Percentiles rank a stretch among this genome's conserved stretches.
phyloP scores from a whole-genome alignment of 495 filamentous ascomycete species.

The Durotheca rogersii region DNA sequence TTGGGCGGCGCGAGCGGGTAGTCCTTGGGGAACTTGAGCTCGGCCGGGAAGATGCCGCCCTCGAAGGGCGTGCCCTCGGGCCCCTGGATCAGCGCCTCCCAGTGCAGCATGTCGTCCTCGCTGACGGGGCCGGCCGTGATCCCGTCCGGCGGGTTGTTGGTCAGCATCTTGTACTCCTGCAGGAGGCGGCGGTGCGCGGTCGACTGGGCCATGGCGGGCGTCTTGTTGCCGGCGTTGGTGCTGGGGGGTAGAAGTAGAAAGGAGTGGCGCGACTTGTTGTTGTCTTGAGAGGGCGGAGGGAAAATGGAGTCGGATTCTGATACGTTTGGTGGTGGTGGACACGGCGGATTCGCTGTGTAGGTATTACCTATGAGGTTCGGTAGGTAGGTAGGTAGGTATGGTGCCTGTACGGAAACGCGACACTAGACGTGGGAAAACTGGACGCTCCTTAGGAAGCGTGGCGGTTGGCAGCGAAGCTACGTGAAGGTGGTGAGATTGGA shows the following conservation, averaged over 20 bases:
- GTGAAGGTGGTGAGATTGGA: not conserved
- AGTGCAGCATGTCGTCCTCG: constrained; percentile 94
- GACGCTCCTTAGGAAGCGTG: too few species aligned
- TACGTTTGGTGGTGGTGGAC: too few species aligned
- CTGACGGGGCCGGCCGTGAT: constrained; percentile 92
- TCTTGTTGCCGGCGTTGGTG: constrained; percentile 11
- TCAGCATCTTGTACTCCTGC: constrained; percentile 83
- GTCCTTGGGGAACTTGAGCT: constrained; percentile 92
- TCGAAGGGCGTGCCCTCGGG: constrained; percentile 96
- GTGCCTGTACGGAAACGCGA: too few species aligned
- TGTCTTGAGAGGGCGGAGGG: too few species aligned
- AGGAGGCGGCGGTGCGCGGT: constrained; percentile 91
- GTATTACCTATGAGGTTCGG: too few species aligned
- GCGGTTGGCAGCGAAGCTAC: too few species aligned
- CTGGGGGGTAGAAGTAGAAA: not conserved
- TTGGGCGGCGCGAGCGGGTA: constrained; percentile 91
- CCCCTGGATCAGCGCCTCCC: constrained; percentile 95
- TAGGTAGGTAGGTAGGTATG: too few species aligned
- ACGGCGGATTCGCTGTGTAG: too few species aligned
- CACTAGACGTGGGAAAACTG: too few species aligned
- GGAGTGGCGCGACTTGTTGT: not conserved
- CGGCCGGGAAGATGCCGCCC: constrained; percentile 88
- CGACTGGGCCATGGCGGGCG: constrained; percentile 63
- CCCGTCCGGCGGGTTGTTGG: constrained; percentile 80
- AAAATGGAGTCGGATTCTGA: too few species aligned